These are phyloP conservation scores for Alternaria triticina DNA, from an alignment of 2,329 filamentous ascomycete species.

Conservation along the genomic window DNA sequence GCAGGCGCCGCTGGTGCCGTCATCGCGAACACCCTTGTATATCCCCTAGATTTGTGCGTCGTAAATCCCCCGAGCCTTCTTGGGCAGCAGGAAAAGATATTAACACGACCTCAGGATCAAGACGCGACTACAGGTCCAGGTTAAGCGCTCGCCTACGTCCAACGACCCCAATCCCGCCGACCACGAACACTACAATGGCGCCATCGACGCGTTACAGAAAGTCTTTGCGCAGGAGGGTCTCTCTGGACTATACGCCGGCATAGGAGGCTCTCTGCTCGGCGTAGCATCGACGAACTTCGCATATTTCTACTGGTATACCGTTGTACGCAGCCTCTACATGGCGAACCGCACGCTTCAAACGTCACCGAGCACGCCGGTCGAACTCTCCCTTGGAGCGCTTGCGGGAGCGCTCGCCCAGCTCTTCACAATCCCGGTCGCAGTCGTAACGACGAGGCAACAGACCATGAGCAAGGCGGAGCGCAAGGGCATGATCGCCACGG, in stretches of 20 bases:
- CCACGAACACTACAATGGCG: slow-evolving; percentile 80
- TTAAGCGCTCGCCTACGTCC: slow-evolving; percentile 64
- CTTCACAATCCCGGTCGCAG: slow-evolving; percentile 95
- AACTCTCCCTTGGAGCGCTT: slow-evolving; percentile 83
- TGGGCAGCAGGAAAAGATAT: not conserved
- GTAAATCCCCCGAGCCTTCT: not conserved
- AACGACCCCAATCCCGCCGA: slow-evolving; percentile 51
- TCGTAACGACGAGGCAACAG: slow-evolving; percentile 94
- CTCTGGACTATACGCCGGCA: slow-evolving; percentile 84
- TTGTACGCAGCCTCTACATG: slow-evolving; percentile 82
- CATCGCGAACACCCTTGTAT: slow-evolving; percentile 92
- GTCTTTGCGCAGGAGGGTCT: slow-evolving; percentile 84
- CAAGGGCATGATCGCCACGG: slow-evolving; percentile 87
- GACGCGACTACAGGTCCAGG: slow-evolving; percentile 93
- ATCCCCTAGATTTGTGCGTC: slow-evolving; percentile 92
- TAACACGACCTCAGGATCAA: slow-evolving; percentile 73
- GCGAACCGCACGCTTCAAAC: slow-evolving; percentile 62
- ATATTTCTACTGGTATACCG: slow-evolving; percentile 99
- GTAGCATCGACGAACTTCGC: slow-evolving; percentile 98
- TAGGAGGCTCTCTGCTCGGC: slow-evolving; percentile 83
- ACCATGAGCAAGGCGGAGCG: slow-evolving; percentile 84
- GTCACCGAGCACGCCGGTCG: slow-evolving; percentile 77
- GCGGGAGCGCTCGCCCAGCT: slow-evolving; percentile 91
- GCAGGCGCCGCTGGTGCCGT: slow-evolving; percentile 93
- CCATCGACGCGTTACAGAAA: slow-evolving; percentile 84